A percentile compares a stretch with the other conserved stretches of the same genome.
These are phyloP conservation scores for Dactylellina haptotyla DNA, from an alignment of 2,329 filamentous ascomycete species.

Conservation along the genomic window DNA sequence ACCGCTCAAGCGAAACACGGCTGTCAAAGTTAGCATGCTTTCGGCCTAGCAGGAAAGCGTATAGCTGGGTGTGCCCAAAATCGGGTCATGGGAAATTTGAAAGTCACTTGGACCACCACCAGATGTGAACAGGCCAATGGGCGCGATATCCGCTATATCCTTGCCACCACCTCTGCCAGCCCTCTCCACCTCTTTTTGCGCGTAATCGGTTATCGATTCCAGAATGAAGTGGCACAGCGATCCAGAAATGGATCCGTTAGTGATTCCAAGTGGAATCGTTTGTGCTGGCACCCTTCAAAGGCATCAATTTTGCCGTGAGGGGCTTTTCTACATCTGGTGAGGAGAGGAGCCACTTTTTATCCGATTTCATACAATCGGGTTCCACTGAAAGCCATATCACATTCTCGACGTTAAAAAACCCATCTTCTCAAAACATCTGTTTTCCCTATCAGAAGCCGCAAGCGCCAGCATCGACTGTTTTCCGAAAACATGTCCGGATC, in stretches of 20 bases:
- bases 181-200: too few relatives aligned
- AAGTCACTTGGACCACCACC: too few relatives aligned
- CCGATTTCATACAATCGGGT: not conserved
- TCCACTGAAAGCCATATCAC: not conserved
- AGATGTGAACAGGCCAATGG: conserved; percentile 18
- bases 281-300: conserved; percentile 21
- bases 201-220: too few relatives aligned
- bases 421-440: not conserved
- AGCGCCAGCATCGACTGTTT: too few relatives aligned
- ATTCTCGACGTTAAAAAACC: not conserved
- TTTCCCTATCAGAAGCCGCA: conserved; percentile 13
- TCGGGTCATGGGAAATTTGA: not conserved
- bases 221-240: conserved; percentile 18
- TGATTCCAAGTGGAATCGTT: not conserved
- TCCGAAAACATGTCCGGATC: not conserved
- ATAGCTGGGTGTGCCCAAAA: too few relatives aligned
- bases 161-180: conserved; percentile 4
- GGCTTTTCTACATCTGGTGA: not conserved
- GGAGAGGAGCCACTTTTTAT: conserved; percentile 6
- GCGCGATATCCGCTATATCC: conserved; percentile 16
- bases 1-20: too few relatives aligned
- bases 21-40: too few relatives aligned
- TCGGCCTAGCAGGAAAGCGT: too few relatives aligned
- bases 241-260: not conserved
- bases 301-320: conserved; percentile 22